These are phyloP conservation scores for Pleurotus ostreatus DNA, from an alignment of 768 basidiomycete species.

Conservation along the genomic window DNA sequence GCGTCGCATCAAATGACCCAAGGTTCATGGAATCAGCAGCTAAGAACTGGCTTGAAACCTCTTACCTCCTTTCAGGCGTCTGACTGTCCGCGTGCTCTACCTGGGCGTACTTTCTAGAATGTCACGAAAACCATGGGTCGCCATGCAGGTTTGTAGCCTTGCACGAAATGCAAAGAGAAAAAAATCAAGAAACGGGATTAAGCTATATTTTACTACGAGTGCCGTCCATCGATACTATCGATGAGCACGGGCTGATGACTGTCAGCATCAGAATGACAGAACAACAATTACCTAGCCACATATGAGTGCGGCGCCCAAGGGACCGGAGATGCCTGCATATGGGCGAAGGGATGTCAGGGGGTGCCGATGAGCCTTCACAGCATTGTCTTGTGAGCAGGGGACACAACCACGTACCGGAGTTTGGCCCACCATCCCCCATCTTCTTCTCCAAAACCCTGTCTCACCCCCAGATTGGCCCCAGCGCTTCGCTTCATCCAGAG, in stretches of 20 bases:
- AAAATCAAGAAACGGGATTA: too few species aligned
- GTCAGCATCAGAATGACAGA: neutral
- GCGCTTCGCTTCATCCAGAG: too few species aligned
- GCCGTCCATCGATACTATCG: neutral
- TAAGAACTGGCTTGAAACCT: neutral
- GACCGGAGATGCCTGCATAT: neutral
- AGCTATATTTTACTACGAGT: too few species aligned
- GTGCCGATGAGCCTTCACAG: neutral
- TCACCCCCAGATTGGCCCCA: too few species aligned
- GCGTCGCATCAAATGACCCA: neutral
- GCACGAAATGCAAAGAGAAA: too few species aligned
- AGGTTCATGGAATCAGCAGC: slow-evolving; percentile 3
- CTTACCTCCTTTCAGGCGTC: neutral
- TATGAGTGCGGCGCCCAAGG: neutral
- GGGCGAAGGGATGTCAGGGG: neutral
- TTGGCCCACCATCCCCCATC: neutral
- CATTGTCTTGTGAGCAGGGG: neutral
- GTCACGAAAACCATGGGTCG: too few species aligned
- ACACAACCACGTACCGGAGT: neutral
- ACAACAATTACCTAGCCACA: neutral
- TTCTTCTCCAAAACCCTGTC: neutral
- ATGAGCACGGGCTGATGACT: neutral
- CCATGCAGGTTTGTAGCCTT: too few species aligned
- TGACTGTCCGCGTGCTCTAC: slow-evolving; percentile 5
- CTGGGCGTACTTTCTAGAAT: too few species aligned